A percentile compares a stretch with the other conserved stretches of the same genome.
Conservation (phyloP, 164 flowering plant genomes). For the Hamamelis virginiana region DNA sequence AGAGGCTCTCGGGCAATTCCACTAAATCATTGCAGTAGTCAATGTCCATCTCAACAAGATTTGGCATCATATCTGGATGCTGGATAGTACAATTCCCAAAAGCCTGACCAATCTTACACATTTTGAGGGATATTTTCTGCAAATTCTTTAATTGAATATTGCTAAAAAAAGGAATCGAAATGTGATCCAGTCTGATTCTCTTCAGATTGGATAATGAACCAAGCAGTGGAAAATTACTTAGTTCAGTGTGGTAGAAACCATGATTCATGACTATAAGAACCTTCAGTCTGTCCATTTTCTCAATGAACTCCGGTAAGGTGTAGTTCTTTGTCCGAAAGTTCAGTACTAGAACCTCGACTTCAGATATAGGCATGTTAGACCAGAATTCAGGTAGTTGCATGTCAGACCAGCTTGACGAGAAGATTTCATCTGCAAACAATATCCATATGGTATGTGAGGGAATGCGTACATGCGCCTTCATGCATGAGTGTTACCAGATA, state of each 20-base stretch:
- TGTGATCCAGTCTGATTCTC: conserved; percentile 34
- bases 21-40: conserved; percentile 20
- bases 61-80: conserved; percentile 9
- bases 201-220: conserved; percentile 21
- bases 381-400: conserved; percentile 23
- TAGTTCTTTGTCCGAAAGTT: conserved; percentile 20
- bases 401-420: conserved; percentile 23
- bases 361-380: no score
- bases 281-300: conserved; percentile 22
- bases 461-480: background rate
- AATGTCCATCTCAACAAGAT: conserved; percentile 15
- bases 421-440: conserved; percentile 18
- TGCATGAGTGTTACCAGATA: background rate
- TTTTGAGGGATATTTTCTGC: conserved; percentile 18
- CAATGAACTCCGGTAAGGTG: conserved; percentile 25
- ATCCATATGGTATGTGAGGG: background rate
- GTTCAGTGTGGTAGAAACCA: conserved; percentile 18
- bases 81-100: background rate
- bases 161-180: conserved; percentile 8
- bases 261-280: conserved; percentile 25
- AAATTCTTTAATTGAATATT: background rate
- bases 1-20: conserved; percentile 10
- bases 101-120: conserved; percentile 22
- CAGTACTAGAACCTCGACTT: conserved; percentile 25
- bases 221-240: conserved; percentile 21